Evolutionary conservation across 2,329 filamentous ascomycete genomes (phyloP).

Genomic region (Cladosporium sp.): DNA sequence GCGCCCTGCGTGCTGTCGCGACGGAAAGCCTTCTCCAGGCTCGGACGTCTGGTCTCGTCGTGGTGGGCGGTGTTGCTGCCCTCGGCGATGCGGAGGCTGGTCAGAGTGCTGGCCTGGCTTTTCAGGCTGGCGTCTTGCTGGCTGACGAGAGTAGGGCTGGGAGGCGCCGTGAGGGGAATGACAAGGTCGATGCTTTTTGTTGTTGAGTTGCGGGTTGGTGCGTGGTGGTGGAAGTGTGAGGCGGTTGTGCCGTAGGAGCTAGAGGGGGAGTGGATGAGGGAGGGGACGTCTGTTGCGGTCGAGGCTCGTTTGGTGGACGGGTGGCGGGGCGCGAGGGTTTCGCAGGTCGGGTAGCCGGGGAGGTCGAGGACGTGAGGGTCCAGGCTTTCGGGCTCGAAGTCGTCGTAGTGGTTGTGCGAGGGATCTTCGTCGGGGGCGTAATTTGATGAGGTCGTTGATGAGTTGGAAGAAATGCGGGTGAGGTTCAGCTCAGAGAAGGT

Average conservation of each 20-base stretch:
- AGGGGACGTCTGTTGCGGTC: constrained; percentile 37
- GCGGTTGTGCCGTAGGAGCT: constrained; percentile 39
- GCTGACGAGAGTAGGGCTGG: constrained; percentile 15
- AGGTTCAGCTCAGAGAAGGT: constrained; percentile 41
- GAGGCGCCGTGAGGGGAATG: constrained; percentile 35
- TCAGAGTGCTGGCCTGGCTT: constrained; percentile 30
- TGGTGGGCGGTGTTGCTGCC: not conserved
- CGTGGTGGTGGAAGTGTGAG: constrained; percentile 39
- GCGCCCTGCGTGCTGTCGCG: not conserved
- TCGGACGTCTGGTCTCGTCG: not conserved
- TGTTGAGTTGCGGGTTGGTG: constrained; percentile 33
- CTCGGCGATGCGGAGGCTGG: constrained; percentile 28
- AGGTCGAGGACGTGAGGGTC: constrained; percentile 8
- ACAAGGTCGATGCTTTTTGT: constrained; percentile 40
- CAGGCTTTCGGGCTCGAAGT: constrained; percentile 1
- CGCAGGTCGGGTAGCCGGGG: constrained; percentile 7
- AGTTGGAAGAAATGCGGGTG: constrained; percentile 63
- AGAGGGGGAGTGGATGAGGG: constrained; percentile 44
- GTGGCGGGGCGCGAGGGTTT: not conserved
- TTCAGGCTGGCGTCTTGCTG: constrained; percentile 28
- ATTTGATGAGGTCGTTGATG: constrained; percentile 3
- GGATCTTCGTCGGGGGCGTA: not conserved
- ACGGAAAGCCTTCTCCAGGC: not conserved
- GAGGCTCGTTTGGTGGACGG: constrained; percentile 9
- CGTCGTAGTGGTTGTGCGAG: constrained; percentile 6